phyloP scores from a whole-genome alignment of 2,329 filamentous ascomycete genomes.

The Hymenoscyphus scutula region DNA sequence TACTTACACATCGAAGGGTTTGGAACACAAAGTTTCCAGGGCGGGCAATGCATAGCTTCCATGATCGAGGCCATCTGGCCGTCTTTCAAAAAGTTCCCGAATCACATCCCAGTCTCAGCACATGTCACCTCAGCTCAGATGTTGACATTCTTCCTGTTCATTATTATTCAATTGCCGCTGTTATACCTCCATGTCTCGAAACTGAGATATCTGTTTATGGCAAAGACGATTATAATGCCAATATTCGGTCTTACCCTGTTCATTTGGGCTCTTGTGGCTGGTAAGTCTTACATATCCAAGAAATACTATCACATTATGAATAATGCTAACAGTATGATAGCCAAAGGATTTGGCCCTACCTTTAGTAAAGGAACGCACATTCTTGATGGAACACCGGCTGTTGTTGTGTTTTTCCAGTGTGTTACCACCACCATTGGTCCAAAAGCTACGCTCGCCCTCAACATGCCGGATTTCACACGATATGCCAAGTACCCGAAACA shows the following conservation, averaged over 20 bases:
- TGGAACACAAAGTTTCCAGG: slow-evolving; percentile 27
- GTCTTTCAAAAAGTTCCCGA: slow-evolving; percentile 48
- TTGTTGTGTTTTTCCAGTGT: slow-evolving; percentile 25
- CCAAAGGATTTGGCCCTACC: slow-evolving; percentile 28
- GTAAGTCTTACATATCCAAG: slow-evolving; percentile 10
- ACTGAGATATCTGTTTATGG: slow-evolving; percentile 51
- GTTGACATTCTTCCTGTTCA: slow-evolving; percentile 50
- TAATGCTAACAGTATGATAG: slow-evolving; percentile 12
- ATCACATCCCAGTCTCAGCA: slow-evolving; percentile 45
- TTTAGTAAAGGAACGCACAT: slow-evolving; percentile 25
- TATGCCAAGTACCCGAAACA: slow-evolving; percentile 29
- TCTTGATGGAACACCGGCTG: slow-evolving; percentile 20
- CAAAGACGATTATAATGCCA: slow-evolving; percentile 42
- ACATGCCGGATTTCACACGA: slow-evolving; percentile 36
- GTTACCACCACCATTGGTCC: slow-evolving; percentile 27
- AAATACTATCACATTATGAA: background rate
- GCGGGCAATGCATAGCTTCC: slow-evolving; percentile 37
- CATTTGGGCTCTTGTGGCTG: slow-evolving; percentile 27
- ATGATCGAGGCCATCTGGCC: slow-evolving; percentile 51
- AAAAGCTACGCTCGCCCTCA: slow-evolving; percentile 32
- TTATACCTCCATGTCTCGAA: slow-evolving; percentile 48
- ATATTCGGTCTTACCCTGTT: slow-evolving; percentile 27
- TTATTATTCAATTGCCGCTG: slow-evolving; percentile 35
- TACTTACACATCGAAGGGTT: slow-evolving; percentile 20
- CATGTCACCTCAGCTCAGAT: slow-evolving; percentile 57